Conservation (phyloP, 495 filamentous ascomycete genomes). For the Penicillium ochrochloron region DNA sequence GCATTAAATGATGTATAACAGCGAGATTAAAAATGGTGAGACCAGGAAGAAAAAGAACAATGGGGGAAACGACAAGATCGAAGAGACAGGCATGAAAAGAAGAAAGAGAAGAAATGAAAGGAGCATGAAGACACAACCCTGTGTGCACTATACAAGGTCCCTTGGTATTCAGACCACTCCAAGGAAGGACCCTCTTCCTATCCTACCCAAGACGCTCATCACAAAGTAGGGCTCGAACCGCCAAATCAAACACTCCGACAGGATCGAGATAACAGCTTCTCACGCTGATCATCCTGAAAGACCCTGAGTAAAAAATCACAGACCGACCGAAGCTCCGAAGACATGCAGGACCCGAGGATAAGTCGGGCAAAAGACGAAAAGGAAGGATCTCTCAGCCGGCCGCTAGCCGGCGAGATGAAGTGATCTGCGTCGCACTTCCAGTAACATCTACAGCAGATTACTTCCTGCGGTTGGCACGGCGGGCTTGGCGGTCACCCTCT, state of each 20-base stretch:
- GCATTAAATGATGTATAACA: slow-evolving; percentile 40
- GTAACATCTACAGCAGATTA: slow-evolving; percentile 16
- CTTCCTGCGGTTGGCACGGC: slow-evolving; percentile 42
- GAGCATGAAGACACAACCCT: slow-evolving; percentile 28
- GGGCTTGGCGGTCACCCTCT: slow-evolving; percentile 69
- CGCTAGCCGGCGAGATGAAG: neutral
- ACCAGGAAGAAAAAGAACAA: slow-evolving; percentile 16
- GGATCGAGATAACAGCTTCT: slow-evolving; percentile 21
- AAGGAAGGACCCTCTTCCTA: slow-evolving; percentile 17
- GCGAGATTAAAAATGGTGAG: slow-evolving; percentile 25
- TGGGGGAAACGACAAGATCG: slow-evolving; percentile 21
- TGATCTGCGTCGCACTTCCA: slow-evolving; percentile 1
- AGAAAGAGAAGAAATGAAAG: slow-evolving; percentile 20
- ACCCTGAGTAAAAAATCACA: slow-evolving; percentile 28
- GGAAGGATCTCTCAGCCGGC: slow-evolving; percentile 1
- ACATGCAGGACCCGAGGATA: slow-evolving; percentile 41
- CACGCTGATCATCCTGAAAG: slow-evolving; percentile 16
- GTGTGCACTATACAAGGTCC: slow-evolving; percentile 35
- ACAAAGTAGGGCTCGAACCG: slow-evolving; percentile 25
- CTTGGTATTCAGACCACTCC: slow-evolving; percentile 21
- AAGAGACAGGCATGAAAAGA: slow-evolving; percentile 19
- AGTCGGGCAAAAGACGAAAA: slow-evolving; percentile 24
- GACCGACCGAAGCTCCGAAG: slow-evolving; percentile 47
- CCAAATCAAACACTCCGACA: slow-evolving; percentile 26
- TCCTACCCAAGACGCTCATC: slow-evolving; percentile 28